These are phyloP conservation scores for Talaromyces funiculosus DNA, from an alignment of 2,329 filamentous ascomycete species.

Conservation along the genomic window DNA sequence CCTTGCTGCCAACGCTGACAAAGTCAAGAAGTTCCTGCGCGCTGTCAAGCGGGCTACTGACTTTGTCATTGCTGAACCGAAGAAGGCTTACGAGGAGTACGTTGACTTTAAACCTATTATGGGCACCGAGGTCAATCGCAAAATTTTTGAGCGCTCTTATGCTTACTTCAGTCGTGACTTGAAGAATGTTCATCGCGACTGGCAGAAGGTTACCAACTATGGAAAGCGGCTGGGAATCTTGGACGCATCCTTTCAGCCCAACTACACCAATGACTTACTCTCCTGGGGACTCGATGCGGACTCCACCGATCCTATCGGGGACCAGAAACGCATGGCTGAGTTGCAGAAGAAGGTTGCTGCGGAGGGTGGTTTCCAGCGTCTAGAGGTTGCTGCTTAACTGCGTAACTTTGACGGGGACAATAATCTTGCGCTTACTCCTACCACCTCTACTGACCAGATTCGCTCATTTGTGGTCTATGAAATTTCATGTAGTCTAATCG, in stretches of 20 bases:
- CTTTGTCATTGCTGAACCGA: conserved; percentile 60
- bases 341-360: conserved; percentile 62
- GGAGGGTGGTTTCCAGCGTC: conserved; percentile 54
- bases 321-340: conserved; percentile 68
- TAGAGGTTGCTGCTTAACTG: conserved; percentile 21
- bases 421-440: background rate
- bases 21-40: conserved; percentile 62
- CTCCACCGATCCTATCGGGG: conserved; percentile 61
- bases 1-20: conserved; percentile 59
- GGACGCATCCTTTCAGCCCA: conserved; percentile 58
- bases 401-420: background rate
- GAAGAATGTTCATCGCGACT: conserved; percentile 69
- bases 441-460: conserved; percentile 1
- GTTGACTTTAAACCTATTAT: conserved; percentile 67
- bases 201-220: conserved; percentile 71
- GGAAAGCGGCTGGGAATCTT: conserved; percentile 68
- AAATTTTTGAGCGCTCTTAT: conserved; percentile 74
- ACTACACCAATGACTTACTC: conserved; percentile 70
- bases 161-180: conserved; percentile 70
- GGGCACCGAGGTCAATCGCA: conserved; percentile 62
- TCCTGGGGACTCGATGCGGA: conserved; percentile 61
- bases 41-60: conserved; percentile 72
- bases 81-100: conserved; percentile 61
- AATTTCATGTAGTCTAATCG: background rate
- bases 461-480: conserved; percentile 3